Conservation (phyloP, 352 stramenopile genomes). For the Pythium coloratum region DNA sequence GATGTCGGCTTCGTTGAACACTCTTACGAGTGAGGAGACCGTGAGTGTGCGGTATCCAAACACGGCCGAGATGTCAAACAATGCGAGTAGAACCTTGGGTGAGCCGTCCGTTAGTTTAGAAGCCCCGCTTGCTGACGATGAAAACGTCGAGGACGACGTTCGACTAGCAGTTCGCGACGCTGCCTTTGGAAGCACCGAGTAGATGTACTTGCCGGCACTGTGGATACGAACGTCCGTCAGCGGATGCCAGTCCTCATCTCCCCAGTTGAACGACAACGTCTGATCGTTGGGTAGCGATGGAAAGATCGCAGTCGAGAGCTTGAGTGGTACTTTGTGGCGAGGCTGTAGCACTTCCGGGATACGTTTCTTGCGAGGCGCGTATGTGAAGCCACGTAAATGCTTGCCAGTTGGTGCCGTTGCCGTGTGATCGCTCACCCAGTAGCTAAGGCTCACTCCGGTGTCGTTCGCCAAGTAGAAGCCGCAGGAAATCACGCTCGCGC, state of each 20-base stretch:
- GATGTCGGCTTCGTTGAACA: slow-evolving; percentile 76
- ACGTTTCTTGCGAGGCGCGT: slow-evolving; percentile 43
- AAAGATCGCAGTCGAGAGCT: slow-evolving; percentile 70
- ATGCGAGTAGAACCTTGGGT: slow-evolving; percentile 43
- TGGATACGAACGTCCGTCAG: slow-evolving; percentile 78
- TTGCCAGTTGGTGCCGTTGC: slow-evolving; percentile 23
- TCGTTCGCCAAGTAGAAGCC: slow-evolving; percentile 84
- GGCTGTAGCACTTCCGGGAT: slow-evolving; percentile 48
- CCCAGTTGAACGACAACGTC: slow-evolving; percentile 75
- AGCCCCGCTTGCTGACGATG: not conserved
- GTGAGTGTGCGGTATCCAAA: slow-evolving; percentile 76
- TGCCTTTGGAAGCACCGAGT: slow-evolving; percentile 52
- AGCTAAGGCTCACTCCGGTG: slow-evolving; percentile 52
- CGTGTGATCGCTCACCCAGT: slow-evolving; percentile 60
- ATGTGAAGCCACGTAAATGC: slow-evolving; percentile 51
- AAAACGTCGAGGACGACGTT: slow-evolving; percentile 13
- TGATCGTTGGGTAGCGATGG: slow-evolving; percentile 69
- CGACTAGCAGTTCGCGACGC: slow-evolving; percentile 18
- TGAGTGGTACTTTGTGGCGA: slow-evolving; percentile 61
- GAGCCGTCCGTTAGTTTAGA: not conserved
- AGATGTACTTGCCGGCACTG: slow-evolving; percentile 75
- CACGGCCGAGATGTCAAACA: slow-evolving; percentile 75
- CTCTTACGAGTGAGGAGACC: slow-evolving; percentile 71
- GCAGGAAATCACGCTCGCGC: slow-evolving; percentile 72
- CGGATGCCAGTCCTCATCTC: slow-evolving; percentile 66